phyloP scores from a whole-genome alignment of 345 rosid genomes.

The Citrus trifoliata region DNA sequence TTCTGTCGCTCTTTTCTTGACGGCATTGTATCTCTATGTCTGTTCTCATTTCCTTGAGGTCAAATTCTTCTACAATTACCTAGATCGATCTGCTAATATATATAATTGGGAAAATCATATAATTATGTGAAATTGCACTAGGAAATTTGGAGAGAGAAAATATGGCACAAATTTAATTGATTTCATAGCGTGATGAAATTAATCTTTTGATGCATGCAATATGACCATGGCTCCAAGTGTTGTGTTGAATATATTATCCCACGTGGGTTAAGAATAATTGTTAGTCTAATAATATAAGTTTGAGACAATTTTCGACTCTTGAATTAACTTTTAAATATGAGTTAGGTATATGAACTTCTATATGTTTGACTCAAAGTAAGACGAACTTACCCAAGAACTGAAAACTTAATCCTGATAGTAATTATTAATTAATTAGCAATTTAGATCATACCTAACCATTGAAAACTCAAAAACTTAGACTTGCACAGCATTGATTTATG shows the following conservation, averaged over 20 bases:
- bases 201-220: background rate
- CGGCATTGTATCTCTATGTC: constrained; percentile 3
- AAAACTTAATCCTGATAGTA: background rate
- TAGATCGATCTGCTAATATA: background rate
- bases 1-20: constrained; percentile 14
- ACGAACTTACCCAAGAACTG: too few species aligned
- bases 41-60: constrained; percentile 6
- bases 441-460: constrained; percentile 17
- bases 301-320: too few species aligned
- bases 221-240: background rate
- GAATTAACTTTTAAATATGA: too few species aligned
- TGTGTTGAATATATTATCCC: background rate
- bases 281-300: background rate
- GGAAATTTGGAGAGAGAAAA: background rate
- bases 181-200: background rate
- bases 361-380: too few species aligned
- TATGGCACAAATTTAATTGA: background rate
- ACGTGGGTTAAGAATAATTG: too few species aligned
- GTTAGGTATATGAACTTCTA: too few species aligned
- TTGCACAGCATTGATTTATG: constrained; percentile 12
- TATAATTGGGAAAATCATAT: too few species aligned
- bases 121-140: background rate
- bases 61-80: background rate
- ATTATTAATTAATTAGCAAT: background rate
- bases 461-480: background rate